Conservation (phyloP, 176 grass and related monocot species). For the Aegilops sharonensis region DNA sequence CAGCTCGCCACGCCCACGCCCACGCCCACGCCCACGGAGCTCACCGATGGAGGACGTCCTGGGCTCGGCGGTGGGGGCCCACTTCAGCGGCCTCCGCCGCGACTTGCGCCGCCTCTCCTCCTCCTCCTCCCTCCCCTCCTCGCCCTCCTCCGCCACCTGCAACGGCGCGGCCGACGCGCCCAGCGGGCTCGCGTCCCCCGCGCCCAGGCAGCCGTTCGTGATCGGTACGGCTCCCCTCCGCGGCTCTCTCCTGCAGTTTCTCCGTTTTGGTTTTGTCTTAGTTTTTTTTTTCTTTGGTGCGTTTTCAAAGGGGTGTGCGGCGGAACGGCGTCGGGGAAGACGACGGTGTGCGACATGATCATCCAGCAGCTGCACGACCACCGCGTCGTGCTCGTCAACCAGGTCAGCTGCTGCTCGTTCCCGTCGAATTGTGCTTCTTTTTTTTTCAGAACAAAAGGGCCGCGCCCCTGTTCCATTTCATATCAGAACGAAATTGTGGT, state of each 20-base stretch:
- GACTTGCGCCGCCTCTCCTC: slow-evolving; percentile 53
- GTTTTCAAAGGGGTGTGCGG: slow-evolving; percentile 60
- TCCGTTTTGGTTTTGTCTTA: background rate
- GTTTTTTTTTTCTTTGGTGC: background rate
- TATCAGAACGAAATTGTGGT: too few relatives aligned
- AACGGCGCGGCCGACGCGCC: background rate
- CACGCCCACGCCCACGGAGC: background rate
- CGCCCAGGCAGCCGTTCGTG: slow-evolving; percentile 61
- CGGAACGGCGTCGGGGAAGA: slow-evolving; percentile 97
- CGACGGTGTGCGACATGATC: slow-evolving; percentile 99
- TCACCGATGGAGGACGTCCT: slow-evolving; percentile 49
- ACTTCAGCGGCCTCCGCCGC: slow-evolving; percentile 90
- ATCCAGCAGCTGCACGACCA: slow-evolving; percentile 99
- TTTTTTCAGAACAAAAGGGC: background rate
- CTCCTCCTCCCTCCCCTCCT: slow-evolving; percentile 47
- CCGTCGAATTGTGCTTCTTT: background rate
- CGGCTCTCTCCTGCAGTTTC: background rate
- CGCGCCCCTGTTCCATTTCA: too few relatives aligned
- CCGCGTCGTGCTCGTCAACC: slow-evolving; percentile 74
- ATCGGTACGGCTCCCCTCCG: slow-evolving; percentile 70
- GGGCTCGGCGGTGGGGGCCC: slow-evolving; percentile 51
- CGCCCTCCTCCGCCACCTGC: slow-evolving; percentile 44
- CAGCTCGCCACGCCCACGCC: slow-evolving; percentile 30
- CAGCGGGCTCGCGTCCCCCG: slow-evolving; percentile 8
- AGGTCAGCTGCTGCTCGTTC: slow-evolving; percentile 38